Base-by-base conservation (phyloP, 176 grass and related monocot species). In the Tillandsia leiboldiana region DNA sequence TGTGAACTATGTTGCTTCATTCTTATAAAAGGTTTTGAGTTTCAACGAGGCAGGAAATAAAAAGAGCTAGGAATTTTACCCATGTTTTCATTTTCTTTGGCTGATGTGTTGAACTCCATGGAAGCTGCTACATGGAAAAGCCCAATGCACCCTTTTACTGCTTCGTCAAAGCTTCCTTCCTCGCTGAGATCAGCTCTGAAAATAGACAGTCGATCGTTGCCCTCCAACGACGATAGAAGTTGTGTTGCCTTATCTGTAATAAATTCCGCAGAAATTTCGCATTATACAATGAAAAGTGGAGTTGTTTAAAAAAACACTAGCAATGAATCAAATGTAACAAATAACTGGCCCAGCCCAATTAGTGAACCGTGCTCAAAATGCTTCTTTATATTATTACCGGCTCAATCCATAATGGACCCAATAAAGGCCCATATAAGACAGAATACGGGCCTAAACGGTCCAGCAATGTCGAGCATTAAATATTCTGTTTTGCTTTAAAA, bases 101-200 rank as follows among this genome's bases (percentile, higher is more conserved):
- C 70, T 1, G 88, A n/a, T 26, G 78, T 70, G 64, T 86, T 53
- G 66, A 96, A 77, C 28, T 91, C 86, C 92, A 91, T 96, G 65
- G 83, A 88, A n/a, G 92, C 92, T 18, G 92, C 92, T 53, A 91
- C 92, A 70, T 91, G 92, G 81, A 96, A 84, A 24, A 96, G 51
- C 57, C 53, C 73, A 6, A 72, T 54, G 24, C 92, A 96, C 1
- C 78, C 76, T 8, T 48, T 48, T 17, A 85, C 67, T 53, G 88
- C 86, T 24, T 63, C 83, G 53, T 89, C 88, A 70, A 87, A 96
- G 83, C 92, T 96, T 52, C 86, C 81, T 42, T 89, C 88, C 79
- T 89, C 78, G 54, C 64, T 73, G 71, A 96, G 82, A 85, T 96
- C 88, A 75, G 83, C 88, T 79, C 76, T 73, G 64, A 89, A 96